Conservation (phyloP, 257 asterid species). For the Solanum paucissectum region DNA sequence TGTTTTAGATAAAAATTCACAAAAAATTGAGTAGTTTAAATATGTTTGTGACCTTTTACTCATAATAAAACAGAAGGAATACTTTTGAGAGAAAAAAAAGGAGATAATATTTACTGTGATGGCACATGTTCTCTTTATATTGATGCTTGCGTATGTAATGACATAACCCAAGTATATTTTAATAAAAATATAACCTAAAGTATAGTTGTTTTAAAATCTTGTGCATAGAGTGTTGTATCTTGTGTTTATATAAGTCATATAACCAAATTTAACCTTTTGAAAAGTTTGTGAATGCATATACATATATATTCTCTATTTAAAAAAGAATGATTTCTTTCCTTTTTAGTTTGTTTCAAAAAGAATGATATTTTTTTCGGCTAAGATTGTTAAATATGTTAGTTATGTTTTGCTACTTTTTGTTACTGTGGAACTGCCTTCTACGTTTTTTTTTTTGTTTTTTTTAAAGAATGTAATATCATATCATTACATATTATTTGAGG, state of each 20-base stretch:
- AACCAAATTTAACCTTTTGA: background rate
- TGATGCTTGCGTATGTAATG: background rate
- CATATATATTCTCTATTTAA: no score
- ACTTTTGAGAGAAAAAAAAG: no score
- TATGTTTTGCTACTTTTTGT: no score
- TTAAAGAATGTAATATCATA: no score
- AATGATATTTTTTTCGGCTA: no score
- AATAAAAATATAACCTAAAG: background rate
- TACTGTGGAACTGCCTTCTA: rapidly evolving
- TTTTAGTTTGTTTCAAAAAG: no score
- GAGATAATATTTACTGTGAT: background rate
- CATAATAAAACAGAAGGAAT: no score
- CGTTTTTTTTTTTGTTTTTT: no score
- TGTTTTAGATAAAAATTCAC: background rate
- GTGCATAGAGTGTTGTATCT: background rate
- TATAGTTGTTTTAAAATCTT: background rate
- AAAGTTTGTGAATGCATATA: no score
- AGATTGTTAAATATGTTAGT: no score
- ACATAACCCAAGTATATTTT: background rate
- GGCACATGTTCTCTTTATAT: background rate
- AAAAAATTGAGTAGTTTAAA: background rate
- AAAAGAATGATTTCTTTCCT: no score
- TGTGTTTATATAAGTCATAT: background rate
- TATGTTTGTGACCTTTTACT: no score
- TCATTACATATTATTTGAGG: background rate